These are phyloP conservation scores for Candida takata DNA, from an alignment of 805 yeast genomes.

Conservation along the genomic window DNA sequence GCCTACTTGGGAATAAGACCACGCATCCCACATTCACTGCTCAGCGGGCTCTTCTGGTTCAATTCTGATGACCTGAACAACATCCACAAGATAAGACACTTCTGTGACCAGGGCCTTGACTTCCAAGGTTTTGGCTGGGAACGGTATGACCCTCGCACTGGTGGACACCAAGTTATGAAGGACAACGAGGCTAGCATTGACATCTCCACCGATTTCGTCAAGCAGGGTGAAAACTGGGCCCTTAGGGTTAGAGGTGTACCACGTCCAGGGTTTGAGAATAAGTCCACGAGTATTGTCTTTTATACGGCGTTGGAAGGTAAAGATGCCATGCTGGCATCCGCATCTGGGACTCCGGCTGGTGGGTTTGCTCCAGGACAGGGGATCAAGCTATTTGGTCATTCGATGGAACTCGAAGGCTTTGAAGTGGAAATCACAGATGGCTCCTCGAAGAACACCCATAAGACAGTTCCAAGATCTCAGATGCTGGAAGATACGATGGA, in stretches of 20 bases:
- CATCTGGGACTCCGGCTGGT: constrained; percentile 26
- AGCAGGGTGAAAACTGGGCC: constrained; percentile 75
- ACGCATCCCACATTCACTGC: constrained; percentile 58
- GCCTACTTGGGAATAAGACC: constrained; percentile 84
- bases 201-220: constrained; percentile 68
- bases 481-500: constrained; percentile 40
- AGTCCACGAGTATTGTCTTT: constrained; percentile 61
- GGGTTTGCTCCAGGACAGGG: constrained; percentile 29
- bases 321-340: constrained; percentile 35
- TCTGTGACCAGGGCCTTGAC: constrained; percentile 66
- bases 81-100: constrained; percentile 56
- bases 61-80: constrained; percentile 52
- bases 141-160: constrained; percentile 78
- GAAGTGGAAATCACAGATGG: constrained; percentile 53
- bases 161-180: constrained; percentile 71
- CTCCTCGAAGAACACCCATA: constrained; percentile 38
- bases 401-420: constrained; percentile 65
- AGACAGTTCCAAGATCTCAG: constrained; percentile 24
- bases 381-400: constrained; percentile 40
- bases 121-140: constrained; percentile 78
- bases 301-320: constrained; percentile 73
- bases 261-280: constrained; percentile 37
- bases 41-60: constrained; percentile 87
- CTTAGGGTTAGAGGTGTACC: constrained; percentile 64
- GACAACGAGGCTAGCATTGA: constrained; percentile 61